phyloP scores from a whole-genome alignment of 176 grass and related monocot genomes.

The Sorghum bicolor region Sorghum_bicolor_NCBIv3 NC_012873.2:66138001-66138500 shows the following conservation, averaged over 20 bases:
- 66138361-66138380: not conserved
- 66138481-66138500: too few species aligned
- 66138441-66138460: not conserved
- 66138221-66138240: not conserved
- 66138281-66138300: not conserved
- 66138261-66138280: not conserved
- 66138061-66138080: not conserved
- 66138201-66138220: not conserved
- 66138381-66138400: not conserved
- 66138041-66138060: not conserved
- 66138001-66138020: too few species aligned
- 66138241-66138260: not conserved
- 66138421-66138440: not conserved
- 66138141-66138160: too few species aligned
- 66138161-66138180: not conserved
- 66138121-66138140: too few species aligned
- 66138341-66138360: not conserved
- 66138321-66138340: not conserved
- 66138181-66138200: not conserved
- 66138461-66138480: too few species aligned
- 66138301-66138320: not conserved
- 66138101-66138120: not conserved
- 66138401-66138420: too few species aligned
- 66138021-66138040: not conserved
- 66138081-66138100: not conserved